These are phyloP conservation scores for Penicillium sp. DNA, from an alignment of 2,329 filamentous ascomycete genomes.

Conservation along the genomic window DNA sequence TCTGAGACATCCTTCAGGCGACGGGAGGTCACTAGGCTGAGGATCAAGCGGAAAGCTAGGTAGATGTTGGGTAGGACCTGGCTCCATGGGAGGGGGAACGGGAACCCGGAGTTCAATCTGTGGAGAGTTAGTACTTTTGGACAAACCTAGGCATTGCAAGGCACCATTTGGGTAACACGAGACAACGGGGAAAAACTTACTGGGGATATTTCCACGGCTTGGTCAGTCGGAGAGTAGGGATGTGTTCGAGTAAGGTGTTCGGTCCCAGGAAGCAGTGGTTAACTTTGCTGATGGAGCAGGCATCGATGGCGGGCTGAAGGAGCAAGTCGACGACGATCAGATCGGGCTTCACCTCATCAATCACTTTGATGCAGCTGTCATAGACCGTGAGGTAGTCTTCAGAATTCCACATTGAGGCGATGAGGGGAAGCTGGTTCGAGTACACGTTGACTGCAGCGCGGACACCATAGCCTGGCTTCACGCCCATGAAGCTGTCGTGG, in stretches of 20 bases:
- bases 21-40: neutral
- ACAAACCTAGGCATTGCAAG: neutral
- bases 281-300: neutral
- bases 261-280: neutral
- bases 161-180: neutral
- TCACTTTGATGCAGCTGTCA: slow-evolving; percentile 27
- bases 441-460: neutral
- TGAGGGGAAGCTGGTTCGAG: neutral
- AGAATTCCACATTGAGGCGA: neutral
- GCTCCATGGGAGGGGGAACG: slow-evolving; percentile 46
- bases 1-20: neutral
- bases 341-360: slow-evolving; percentile 36
- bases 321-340: slow-evolving; percentile 39
- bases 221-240: neutral
- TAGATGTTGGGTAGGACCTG: slow-evolving; percentile 28
- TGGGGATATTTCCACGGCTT: neutral
- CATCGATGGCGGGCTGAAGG: neutral
- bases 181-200: neutral
- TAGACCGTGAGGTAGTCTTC: slow-evolving; percentile 43
- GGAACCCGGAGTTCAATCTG: slow-evolving; percentile 44
- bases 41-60: neutral
- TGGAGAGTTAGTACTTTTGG: neutral
- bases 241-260: neutral
- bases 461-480: neutral
- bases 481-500: neutral